Conservation (phyloP, 768 basidiomycete species). For the Russula lepida region DNA sequence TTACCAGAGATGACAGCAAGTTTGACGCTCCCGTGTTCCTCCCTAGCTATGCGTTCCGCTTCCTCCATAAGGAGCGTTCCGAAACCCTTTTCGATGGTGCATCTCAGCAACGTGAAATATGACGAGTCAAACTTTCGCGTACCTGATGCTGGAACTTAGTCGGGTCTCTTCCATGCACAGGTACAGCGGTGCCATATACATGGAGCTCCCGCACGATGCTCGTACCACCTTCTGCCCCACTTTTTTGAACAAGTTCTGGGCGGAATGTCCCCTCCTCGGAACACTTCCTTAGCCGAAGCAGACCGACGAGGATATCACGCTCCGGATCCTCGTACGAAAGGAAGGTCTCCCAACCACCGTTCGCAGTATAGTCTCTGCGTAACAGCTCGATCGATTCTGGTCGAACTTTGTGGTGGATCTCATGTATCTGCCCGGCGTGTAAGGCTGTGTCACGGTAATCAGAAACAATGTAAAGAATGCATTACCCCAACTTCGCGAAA, state of each 20-base stretch:
- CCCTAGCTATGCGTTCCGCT: slow-evolving; percentile 93
- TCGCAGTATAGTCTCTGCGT: slow-evolving; percentile 90
- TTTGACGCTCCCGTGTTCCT: slow-evolving; percentile 94
- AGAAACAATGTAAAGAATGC: slow-evolving; percentile 19
- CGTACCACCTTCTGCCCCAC: slow-evolving; percentile 66
- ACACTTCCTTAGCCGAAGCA: slow-evolving; percentile 88
- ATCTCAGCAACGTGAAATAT: neutral
- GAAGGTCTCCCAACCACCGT: slow-evolving; percentile 99
- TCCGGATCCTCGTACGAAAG: slow-evolving; percentile 98
- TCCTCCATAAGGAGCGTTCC: slow-evolving; percentile 98
- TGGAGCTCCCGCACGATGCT: slow-evolving; percentile 94
- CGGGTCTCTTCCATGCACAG: slow-evolving; percentile 94
- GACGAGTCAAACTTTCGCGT: neutral
- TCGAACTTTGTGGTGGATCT: slow-evolving; percentile 96
- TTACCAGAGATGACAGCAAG: slow-evolving; percentile 93
- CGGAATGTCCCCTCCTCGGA: slow-evolving; percentile 96
- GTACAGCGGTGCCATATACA: slow-evolving; percentile 97
- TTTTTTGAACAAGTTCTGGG: slow-evolving; percentile 69
- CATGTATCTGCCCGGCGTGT: slow-evolving; percentile 63
- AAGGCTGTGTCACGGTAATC: neutral
- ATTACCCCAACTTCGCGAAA: slow-evolving; percentile 96
- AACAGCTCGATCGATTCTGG: slow-evolving; percentile 94
- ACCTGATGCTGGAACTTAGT: slow-evolving; percentile 97
- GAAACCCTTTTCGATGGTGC: slow-evolving; percentile 61
- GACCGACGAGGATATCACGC: slow-evolving; percentile 89